These are phyloP conservation scores for Fusarium burgessii DNA, from an alignment of 2,329 filamentous ascomycete species.

Conservation along the genomic window DNA sequence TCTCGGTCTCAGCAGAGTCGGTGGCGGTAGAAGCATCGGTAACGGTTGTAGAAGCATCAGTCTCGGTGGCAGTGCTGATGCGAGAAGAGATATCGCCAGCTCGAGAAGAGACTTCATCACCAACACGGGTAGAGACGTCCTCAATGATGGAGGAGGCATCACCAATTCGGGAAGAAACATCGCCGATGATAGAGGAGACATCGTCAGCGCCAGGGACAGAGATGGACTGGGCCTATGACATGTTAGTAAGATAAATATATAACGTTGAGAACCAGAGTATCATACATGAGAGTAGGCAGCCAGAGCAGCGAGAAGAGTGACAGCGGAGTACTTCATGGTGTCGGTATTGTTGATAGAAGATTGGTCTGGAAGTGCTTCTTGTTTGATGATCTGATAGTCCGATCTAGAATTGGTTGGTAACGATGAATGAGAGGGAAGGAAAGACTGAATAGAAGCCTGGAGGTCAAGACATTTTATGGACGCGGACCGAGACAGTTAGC, in stretches of 20 bases:
- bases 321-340: slow-evolving; percentile 55
- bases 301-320: slow-evolving; percentile 48
- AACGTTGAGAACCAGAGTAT: not conserved
- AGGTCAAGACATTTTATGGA: slow-evolving; percentile 40
- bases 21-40: slow-evolving; percentile 25
- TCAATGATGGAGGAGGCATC: slow-evolving; percentile 22
- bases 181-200: slow-evolving; percentile 30
- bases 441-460: not conserved
- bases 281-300: slow-evolving; percentile 44
- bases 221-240: slow-evolving; percentile 27
- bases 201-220: slow-evolving; percentile 19
- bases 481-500: slow-evolving; percentile 6
- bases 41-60: slow-evolving; percentile 16
- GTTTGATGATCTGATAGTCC: slow-evolving; percentile 4
- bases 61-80: slow-evolving; percentile 15
- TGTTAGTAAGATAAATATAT: slow-evolving; percentile 1
- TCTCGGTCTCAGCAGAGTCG: slow-evolving; percentile 32
- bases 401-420: slow-evolving; percentile 16
- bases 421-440: slow-evolving; percentile 17
- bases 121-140: slow-evolving; percentile 21
- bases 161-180: slow-evolving; percentile 16
- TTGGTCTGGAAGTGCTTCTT: slow-evolving; percentile 17
- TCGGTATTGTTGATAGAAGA: slow-evolving; percentile 24
- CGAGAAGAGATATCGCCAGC: slow-evolving; percentile 28
- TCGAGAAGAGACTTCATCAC: slow-evolving; percentile 19